phyloP scores from a whole-genome alignment of 257 asterid species.

The Nemophila menziesii region DNA sequence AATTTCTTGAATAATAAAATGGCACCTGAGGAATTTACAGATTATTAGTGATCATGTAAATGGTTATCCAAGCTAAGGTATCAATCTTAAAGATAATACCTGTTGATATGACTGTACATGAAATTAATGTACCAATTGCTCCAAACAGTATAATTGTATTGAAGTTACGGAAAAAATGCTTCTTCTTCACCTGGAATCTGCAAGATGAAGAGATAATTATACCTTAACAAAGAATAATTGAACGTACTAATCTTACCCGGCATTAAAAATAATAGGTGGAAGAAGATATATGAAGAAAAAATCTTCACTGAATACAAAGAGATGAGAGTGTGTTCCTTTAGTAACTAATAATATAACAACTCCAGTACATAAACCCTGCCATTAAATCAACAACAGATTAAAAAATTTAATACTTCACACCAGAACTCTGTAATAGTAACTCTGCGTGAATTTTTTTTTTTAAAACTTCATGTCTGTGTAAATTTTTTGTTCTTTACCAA shows the following conservation, averaged over 20 bases:
- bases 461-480: neutral
- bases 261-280: slow-evolving; percentile 36
- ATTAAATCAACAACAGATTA: slow-evolving; percentile 5
- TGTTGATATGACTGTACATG: slow-evolving; percentile 25
- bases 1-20: slow-evolving; percentile 14
- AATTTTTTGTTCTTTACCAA: too few relatives aligned
- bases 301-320: slow-evolving; percentile 31
- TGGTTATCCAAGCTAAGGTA: too few relatives aligned
- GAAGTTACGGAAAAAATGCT: slow-evolving; percentile 38
- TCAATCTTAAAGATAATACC: too few relatives aligned
- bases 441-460: neutral
- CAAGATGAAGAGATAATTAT: neutral
- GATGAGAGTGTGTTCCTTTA: slow-evolving; percentile 28
- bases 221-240: neutral
- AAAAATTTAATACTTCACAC: too few relatives aligned
- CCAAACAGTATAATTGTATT: slow-evolving; percentile 31
- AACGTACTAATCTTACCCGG: slow-evolving; percentile 21
- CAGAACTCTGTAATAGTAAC: too few relatives aligned
- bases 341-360: slow-evolving; percentile 26
- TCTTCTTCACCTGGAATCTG: slow-evolving; percentile 43
- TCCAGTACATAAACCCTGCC: slow-evolving; percentile 30
- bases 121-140: slow-evolving; percentile 33
- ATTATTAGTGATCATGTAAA: neutral
- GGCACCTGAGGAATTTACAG: slow-evolving; percentile 16
- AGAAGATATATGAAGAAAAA: slow-evolving; percentile 37